Evolutionary conservation across 2,329 filamentous ascomycete species (phyloP).

Genomic region (Epicoccum nigrum): DNA sequence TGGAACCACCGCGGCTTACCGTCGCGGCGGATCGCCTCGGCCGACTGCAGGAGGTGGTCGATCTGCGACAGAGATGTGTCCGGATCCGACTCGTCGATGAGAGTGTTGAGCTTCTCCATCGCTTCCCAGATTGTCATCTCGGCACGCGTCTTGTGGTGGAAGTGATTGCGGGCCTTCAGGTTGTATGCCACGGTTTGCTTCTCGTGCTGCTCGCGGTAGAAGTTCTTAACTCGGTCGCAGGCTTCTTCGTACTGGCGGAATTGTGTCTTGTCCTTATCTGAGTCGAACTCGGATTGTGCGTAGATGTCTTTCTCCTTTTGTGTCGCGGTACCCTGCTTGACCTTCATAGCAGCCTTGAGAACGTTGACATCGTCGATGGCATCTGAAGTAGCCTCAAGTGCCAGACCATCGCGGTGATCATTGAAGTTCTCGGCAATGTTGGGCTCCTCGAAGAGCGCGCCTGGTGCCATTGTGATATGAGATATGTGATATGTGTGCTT

Average conservation of each 20-base stretch:
- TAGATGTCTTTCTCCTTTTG: slow-evolving; percentile 58
- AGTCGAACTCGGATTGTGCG: slow-evolving; percentile 70
- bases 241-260: slow-evolving; percentile 86
- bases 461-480: slow-evolving; percentile 53
- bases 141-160: slow-evolving; percentile 69
- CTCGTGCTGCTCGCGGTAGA: slow-evolving; percentile 75
- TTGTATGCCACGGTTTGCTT: slow-evolving; percentile 85
- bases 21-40: slow-evolving; percentile 86
- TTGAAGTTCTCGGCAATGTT: slow-evolving; percentile 53
- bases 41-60: slow-evolving; percentile 85
- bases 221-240: slow-evolving; percentile 82
- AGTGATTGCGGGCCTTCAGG: slow-evolving; percentile 75
- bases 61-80: slow-evolving; percentile 88
- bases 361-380: slow-evolving; percentile 66
- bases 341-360: slow-evolving; percentile 61
- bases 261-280: slow-evolving; percentile 76
- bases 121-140: slow-evolving; percentile 90
- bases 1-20: slow-evolving; percentile 85
- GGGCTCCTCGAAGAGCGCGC: slow-evolving; percentile 51
- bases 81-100: slow-evolving; percentile 90
- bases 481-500: slow-evolving; percentile 13
- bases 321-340: slow-evolving; percentile 54
- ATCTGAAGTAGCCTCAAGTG: slow-evolving; percentile 64
- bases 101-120: slow-evolving; percentile 88
- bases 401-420: slow-evolving; percentile 61